Percentiles rank a stretch among this genome's conserved stretches.
phyloP scores from a whole-genome alignment of 306 rosid genomes.

The Medicago truncatula region MtrunA17r5.0-ANR NC_053048.1:25311001-25311500 shows the following conservation, averaged over 20 bases:
- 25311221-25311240: conserved; percentile 78
- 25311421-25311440: conserved; percentile 89
- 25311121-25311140: conserved; percentile 81
- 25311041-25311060: conserved; percentile 80
- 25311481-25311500: conserved; percentile 62
- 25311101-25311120: conserved; percentile 88
- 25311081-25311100: conserved; percentile 87
- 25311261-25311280: conserved; percentile 72
- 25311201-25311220: conserved; percentile 63
- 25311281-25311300: conserved; percentile 66
- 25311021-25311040: conserved; percentile 79
- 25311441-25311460: conserved; percentile 83
- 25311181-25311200: conserved; percentile 71
- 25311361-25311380: conserved; percentile 82
- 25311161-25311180: conserved; percentile 80
- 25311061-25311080: conserved; percentile 83
- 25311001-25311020: conserved; percentile 87
- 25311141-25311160: conserved; percentile 81
- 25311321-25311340: conserved; percentile 78
- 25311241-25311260: conserved; percentile 69
- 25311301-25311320: conserved; percentile 76
- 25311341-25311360: conserved; percentile 83
- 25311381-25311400: conserved; percentile 78
- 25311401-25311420: conserved; percentile 86
- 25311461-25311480: conserved; percentile 66